Evolutionary conservation across 1,284 basidiomycete species (phyloP).

Genomic region (Wolfiporia cocos): DNA sequence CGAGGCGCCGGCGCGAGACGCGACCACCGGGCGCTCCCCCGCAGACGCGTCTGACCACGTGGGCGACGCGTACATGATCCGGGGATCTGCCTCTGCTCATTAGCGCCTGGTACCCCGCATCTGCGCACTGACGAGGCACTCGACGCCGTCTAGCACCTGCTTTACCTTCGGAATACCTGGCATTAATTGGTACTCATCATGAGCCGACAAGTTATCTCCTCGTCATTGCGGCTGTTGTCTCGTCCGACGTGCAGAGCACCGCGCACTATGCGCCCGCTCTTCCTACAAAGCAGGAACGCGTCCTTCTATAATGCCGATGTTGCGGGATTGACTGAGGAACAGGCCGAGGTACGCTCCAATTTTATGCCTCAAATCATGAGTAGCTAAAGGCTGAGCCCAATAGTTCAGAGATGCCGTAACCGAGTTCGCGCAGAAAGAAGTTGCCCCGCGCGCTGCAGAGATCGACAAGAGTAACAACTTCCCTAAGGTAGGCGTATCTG

Average conservation of each 20-base stretch:
- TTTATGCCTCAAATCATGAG: too few species aligned
- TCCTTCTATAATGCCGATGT: slow-evolving; percentile 73
- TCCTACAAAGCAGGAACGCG: slow-evolving; percentile 27
- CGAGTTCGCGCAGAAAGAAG: slow-evolving; percentile 74
- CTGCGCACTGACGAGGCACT: too few species aligned
- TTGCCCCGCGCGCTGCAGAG: slow-evolving; percentile 78
- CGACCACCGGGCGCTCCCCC: too few species aligned
- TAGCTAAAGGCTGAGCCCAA: background rate
- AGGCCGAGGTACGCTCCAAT: slow-evolving; percentile 79
- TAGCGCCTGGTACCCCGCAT: too few species aligned
- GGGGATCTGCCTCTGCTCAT: too few species aligned
- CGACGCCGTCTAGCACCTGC: too few species aligned
- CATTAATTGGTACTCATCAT: background rate
- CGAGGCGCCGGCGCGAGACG: too few species aligned
- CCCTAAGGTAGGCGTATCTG: slow-evolving; percentile 54
- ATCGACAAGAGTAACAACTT: slow-evolving; percentile 82
- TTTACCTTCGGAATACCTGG: background rate
- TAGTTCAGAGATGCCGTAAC: slow-evolving; percentile 78
- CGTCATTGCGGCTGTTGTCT: background rate
- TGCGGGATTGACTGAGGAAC: slow-evolving; percentile 80
- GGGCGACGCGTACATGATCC: too few species aligned
- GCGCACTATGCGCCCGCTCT: too few species aligned
- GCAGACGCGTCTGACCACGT: too few species aligned
- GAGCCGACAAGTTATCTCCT: background rate
- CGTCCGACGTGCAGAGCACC: too few species aligned